Conservation (phyloP, 495 filamentous ascomycete species). For the Tuber brumale region DNA sequence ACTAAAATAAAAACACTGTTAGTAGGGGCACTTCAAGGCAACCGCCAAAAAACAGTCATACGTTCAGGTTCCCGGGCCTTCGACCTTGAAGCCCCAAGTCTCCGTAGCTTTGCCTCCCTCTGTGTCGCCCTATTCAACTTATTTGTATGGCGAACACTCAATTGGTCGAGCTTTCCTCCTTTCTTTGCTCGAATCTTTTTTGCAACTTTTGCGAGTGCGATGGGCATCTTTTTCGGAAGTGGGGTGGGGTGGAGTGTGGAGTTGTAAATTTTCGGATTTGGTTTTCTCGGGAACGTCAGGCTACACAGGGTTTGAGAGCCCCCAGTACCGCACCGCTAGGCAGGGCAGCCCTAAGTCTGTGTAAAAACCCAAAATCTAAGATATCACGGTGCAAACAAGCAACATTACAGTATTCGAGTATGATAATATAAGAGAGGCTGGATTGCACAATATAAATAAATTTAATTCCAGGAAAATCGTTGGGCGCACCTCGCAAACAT, state of each 20-base stretch:
- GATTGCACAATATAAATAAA: not conserved
- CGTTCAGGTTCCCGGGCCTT: conserved; percentile 28
- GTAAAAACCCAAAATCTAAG: not conserved
- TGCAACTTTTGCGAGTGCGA: conserved; percentile 34
- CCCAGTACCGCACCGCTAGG: not conserved
- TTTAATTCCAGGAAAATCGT: not conserved
- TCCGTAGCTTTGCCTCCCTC: conserved; percentile 37
- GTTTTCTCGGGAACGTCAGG: not conserved
- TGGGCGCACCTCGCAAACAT: not conserved
- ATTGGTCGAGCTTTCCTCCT: conserved; percentile 29
- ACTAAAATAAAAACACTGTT: conserved; percentile 17
- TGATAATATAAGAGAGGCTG: not conserved
- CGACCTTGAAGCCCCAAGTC: conserved; percentile 13
- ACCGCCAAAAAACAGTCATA: conserved; percentile 9
- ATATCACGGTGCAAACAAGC: not conserved
- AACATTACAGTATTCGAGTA: not conserved
- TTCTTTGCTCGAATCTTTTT: conserved; percentile 40
- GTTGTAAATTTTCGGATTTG: not conserved
- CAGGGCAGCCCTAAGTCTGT: not conserved
- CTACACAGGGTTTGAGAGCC: not conserved
- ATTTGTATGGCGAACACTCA: conserved; percentile 38
- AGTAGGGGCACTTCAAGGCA: not conserved
- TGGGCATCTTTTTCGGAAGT: conserved; percentile 6
- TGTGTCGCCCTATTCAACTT: conserved; percentile 34
- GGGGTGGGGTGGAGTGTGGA: not conserved